Conservation (phyloP, 495 filamentous ascomycete species). For the Aspergillus carlsbadensis region DNA sequence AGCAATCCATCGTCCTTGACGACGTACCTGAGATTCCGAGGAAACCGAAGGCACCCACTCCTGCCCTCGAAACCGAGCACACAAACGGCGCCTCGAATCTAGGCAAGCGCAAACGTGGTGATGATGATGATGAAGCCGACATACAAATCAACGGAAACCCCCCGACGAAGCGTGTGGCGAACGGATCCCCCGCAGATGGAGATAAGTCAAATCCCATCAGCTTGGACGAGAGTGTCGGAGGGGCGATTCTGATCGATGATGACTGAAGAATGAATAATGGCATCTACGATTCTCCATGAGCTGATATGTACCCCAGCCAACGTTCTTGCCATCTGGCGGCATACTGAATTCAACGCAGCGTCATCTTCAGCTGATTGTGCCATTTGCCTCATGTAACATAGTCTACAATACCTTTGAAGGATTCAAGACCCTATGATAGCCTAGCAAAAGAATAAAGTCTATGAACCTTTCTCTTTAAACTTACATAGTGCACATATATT, state of each 20-base stretch:
- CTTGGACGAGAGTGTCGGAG: slow-evolving; percentile 57
- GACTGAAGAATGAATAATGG: slow-evolving; percentile 15
- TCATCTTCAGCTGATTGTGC: no score
- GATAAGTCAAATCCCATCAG: slow-evolving; percentile 44
- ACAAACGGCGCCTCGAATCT: slow-evolving; percentile 23
- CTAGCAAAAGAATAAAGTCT: no score
- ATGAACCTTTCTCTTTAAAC: no score
- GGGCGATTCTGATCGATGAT: slow-evolving; percentile 75
- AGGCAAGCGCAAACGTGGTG: slow-evolving; percentile 46
- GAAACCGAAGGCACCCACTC: slow-evolving; percentile 40
- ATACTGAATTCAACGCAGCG: not conserved
- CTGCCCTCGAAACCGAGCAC: slow-evolving; percentile 17
- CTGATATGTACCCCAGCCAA: not conserved
- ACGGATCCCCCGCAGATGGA: slow-evolving; percentile 25
- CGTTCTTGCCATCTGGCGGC: not conserved
- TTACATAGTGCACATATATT: no score
- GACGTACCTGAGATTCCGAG: slow-evolving; percentile 48
- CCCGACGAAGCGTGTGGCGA: slow-evolving; percentile 44
- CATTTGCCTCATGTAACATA: no score
- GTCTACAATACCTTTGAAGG: no score
- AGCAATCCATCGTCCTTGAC: slow-evolving; percentile 46
- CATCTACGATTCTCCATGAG: not conserved
- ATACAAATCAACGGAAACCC: slow-evolving; percentile 33
- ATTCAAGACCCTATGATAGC: no score
- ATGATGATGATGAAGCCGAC: slow-evolving; percentile 40